Percentiles rank a stretch among this genome's conserved stretches.
Conservation (phyloP, 2,329 filamentous ascomycete genomes). For the Periglandula ipomoeae region DNA sequence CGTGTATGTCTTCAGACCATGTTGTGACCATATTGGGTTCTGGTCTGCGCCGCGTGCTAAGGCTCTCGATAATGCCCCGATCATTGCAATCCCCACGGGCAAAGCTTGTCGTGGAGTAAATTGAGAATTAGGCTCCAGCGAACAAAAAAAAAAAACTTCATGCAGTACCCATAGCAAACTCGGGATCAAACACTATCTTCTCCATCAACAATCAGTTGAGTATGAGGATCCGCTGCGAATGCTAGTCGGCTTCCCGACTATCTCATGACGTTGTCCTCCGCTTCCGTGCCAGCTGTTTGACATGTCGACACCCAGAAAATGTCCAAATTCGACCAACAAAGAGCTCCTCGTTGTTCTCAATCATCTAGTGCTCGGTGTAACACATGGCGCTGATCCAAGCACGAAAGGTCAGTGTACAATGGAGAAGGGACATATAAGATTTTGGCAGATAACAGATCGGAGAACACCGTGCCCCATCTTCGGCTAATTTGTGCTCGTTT, state of each 20-base stretch:
- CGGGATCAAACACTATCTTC: background rate
- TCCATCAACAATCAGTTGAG: background rate
- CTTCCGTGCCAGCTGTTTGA: background rate
- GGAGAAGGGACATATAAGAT: background rate
- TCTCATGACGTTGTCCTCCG: background rate
- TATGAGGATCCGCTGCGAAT: background rate
- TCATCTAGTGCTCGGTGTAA: background rate
- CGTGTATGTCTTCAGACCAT: conserved; percentile 1
- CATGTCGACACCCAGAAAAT: background rate
- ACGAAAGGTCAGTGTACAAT: background rate
- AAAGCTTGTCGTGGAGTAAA: too few species aligned
- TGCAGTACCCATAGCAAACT: conserved; percentile 2
- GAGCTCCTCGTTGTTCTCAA: background rate
- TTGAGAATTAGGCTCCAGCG: too few species aligned
- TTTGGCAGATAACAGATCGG: background rate
- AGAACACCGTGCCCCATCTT: background rate
- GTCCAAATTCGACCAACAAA: too few species aligned
- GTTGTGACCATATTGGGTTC: background rate
- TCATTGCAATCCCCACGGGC: background rate
- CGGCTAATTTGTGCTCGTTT: background rate
- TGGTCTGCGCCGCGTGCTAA: background rate
- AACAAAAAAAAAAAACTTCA: too few species aligned
- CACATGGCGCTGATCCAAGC: background rate
- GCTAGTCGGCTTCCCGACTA: background rate
- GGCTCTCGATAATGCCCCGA: conserved; percentile 1